Percentiles rank a stretch among this genome's conserved stretches.
Evolutionary conservation across 2,329 filamentous ascomycete genomes (phyloP).

Genomic region (Botrytis cinerea): DNA sequence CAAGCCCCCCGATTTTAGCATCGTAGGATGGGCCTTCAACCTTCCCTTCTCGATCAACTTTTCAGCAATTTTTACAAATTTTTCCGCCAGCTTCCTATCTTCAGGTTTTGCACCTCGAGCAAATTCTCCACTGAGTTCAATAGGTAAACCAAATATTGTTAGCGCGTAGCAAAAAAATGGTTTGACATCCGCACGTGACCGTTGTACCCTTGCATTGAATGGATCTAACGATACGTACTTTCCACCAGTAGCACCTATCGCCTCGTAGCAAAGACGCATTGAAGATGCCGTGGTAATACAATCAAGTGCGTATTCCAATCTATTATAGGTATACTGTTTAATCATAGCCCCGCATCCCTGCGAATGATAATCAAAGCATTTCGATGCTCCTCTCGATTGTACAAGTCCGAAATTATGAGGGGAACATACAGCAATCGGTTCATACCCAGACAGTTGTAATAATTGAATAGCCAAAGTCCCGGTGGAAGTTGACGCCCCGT

Average conservation of each 20-base stretch:
- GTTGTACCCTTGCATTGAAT: conserved; percentile 12
- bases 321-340: conserved; percentile 44
- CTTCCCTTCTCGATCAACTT: conserved; percentile 5
- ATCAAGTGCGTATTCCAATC: conserved; percentile 45
- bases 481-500: conserved; percentile 22
- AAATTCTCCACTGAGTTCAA: conserved; percentile 16
- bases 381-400: conserved; percentile 45
- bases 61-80: conserved; percentile 13
- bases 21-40: conserved; percentile 16
- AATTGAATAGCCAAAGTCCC: conserved; percentile 24
- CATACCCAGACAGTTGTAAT: conserved; percentile 13
- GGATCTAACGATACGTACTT: conserved; percentile 31
- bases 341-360: conserved; percentile 43
- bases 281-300: conserved; percentile 42
- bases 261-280: conserved; percentile 44
- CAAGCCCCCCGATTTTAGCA: conserved; percentile 1
- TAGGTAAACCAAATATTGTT: conserved; percentile 10
- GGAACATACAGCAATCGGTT: conserved; percentile 44
- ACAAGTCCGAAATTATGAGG: conserved; percentile 45
- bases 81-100: conserved; percentile 18
- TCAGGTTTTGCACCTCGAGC: conserved; percentile 16
- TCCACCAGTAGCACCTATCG: conserved; percentile 44
- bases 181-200: conserved; percentile 6
- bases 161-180: conserved; percentile 17
- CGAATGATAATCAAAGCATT: conserved; percentile 46